Evolutionary conservation across 148 eudicot species (phyloP).

Genomic region (Chenopodium berlandieri): DNA sequence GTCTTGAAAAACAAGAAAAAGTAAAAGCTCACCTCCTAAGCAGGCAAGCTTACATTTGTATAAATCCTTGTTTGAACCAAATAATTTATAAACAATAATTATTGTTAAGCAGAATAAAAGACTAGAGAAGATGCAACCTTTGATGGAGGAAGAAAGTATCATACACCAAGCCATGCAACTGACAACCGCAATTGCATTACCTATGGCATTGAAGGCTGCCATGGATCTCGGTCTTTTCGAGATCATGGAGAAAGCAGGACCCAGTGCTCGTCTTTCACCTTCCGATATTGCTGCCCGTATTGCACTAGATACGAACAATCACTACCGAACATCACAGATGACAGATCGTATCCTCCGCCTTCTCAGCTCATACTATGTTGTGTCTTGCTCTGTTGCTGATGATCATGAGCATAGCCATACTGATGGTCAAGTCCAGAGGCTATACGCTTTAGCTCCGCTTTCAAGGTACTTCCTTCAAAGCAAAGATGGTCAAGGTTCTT

Average conservation of each 20-base stretch:
- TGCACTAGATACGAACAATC: background rate
- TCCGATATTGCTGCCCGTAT: constrained; percentile 29
- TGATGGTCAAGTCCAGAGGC: constrained; percentile 16
- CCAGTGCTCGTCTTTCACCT: constrained; percentile 23
- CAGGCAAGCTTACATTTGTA: no score
- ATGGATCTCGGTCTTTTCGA: constrained; percentile 37
- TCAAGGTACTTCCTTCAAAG: constrained; percentile 25
- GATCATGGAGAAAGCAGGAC: constrained; percentile 31
- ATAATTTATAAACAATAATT: no score
- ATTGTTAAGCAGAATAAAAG: background rate
- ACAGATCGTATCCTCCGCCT: constrained; percentile 23
- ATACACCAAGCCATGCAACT: constrained; percentile 26
- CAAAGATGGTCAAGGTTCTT: constrained; percentile 23
- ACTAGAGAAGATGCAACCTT: background rate
- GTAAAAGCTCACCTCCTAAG: no score
- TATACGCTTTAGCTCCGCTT: constrained; percentile 17
- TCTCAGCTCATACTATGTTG: constrained; percentile 15
- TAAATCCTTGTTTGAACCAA: no score
- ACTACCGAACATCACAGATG: constrained; percentile 18
- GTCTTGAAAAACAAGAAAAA: no score
- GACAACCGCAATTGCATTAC: constrained; percentile 28
- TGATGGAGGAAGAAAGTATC: background rate
- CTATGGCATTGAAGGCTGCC: constrained; percentile 35
- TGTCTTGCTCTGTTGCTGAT: constrained; percentile 18
- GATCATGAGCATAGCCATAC: constrained; percentile 11